Evolutionary conservation across 495 filamentous ascomycete genomes (phyloP).

Genomic region (Neurospora sp.): DNA sequence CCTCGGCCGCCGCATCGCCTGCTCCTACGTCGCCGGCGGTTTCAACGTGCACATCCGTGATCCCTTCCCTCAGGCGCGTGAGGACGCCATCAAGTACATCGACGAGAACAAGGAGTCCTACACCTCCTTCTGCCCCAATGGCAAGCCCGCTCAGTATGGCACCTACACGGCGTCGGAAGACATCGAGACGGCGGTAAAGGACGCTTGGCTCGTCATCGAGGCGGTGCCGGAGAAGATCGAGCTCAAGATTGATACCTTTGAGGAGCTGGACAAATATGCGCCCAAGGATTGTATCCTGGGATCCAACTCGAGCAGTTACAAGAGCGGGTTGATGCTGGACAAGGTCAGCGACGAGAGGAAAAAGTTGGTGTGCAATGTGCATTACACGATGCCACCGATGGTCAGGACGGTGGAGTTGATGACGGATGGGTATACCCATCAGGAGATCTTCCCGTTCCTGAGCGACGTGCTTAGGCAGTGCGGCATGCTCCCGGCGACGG

Average conservation of each 20-base stretch:
- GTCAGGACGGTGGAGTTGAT: conserved; percentile 44
- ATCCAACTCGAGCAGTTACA: conserved; percentile 41
- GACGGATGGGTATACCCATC: conserved; percentile 40
- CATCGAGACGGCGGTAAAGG: conserved; percentile 27
- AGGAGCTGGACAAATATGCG: conserved; percentile 29
- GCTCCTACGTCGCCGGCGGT: conserved; percentile 5
- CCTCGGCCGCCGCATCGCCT: conserved; percentile 13
- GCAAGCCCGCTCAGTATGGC: conserved; percentile 1
- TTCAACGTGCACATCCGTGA: conserved; percentile 6
- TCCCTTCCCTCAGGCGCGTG: background rate
- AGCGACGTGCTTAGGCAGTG: conserved; percentile 23
- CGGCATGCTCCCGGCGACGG: conserved; percentile 29
- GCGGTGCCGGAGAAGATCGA: conserved; percentile 43
- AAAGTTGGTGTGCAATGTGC: conserved; percentile 34
- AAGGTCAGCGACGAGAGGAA: conserved; percentile 27
- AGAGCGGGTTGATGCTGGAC: conserved; percentile 33
- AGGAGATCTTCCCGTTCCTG: conserved; percentile 33
- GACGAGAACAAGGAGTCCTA: conserved; percentile 10
- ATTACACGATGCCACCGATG: conserved; percentile 44
- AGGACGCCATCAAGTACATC: conserved; percentile 13
- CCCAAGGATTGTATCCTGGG: conserved; percentile 37
- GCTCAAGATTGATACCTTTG: conserved; percentile 42
- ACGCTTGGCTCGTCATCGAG: conserved; percentile 44
- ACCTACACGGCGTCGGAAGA: conserved; percentile 20
- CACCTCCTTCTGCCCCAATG: conserved; percentile 10